Evolutionary conservation across 768 basidiomycete genomes (phyloP), one percentile per base, ranked within the genome.

Genomic region (Suillus hirtellus): DNA sequence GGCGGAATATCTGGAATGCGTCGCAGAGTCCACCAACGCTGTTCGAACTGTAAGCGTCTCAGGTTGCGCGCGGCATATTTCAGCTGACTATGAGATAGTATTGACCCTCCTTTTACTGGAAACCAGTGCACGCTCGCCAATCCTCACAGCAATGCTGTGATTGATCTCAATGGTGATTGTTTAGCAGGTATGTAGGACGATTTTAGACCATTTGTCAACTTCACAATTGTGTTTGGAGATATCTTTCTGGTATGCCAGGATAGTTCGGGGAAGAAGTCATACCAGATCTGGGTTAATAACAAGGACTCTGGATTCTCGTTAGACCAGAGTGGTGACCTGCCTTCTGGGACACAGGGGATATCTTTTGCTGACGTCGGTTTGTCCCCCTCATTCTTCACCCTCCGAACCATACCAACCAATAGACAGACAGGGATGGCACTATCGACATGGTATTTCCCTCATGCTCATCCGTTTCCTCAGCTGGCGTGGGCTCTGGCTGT

Each of bases 131-230:
- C 77, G 11, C 73, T 94, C n/a, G 84, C 92, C 12, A 88, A 89
- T 66, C 96, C 96, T 6, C 97, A 99, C 72, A 95, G 92, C 71
- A 97, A 96, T 75, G 96, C 95, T 0, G 90, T 95, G 19, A 84
- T 99, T 5, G 97, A 99, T 70, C 78, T 99, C 44, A 86, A 99
- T 65, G 97, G 97, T 14, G 97, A 99, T 74, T 99, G 97, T 74
- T 81, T 97, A 4, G 94, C 96, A 66, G 94, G 94, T 90, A 64
- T 66, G 81, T 19, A 24, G 9, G 27, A 10, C 15, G 34, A 65
- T 63, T 9, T 42, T 24, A 21, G 17, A 34, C 12, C 1, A 0
- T 21, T 19, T 31, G 31, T 58, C 27, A 42, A 19, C 17, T 43
- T 9, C 31, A 6, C 6, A 11, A 17, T 58, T 14, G 3, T 31